Conservation (phyloP, 345 rosid species). For the Passiflora organensis region DNA sequence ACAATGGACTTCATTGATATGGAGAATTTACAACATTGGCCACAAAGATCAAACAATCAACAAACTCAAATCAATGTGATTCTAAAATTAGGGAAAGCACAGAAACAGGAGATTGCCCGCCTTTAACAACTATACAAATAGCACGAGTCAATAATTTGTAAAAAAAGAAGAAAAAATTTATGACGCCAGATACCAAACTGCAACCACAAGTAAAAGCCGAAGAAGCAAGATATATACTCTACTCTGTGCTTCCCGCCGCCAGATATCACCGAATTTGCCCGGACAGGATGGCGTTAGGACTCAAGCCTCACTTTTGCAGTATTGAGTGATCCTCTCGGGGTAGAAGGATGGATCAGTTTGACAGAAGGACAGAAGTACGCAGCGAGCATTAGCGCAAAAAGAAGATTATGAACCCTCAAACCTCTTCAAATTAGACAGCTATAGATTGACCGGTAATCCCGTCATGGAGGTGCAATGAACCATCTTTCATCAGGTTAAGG, state of each 20-base stretch:
- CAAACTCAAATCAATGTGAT: no score
- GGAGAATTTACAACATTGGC: no score
- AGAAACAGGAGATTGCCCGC: no score
- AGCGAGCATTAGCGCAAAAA: conserved; percentile 12
- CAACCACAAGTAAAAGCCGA: conserved; percentile 1
- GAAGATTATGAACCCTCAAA: conserved; percentile 1
- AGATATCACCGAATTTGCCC: conserved; percentile 3
- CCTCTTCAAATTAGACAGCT: conserved; percentile 37
- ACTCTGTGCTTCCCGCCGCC: conserved; percentile 17
- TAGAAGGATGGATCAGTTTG: no score
- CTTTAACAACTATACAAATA: conserved; percentile 19
- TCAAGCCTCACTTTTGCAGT: not conserved
- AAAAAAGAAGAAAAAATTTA: no score
- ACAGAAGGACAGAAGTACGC: conserved; percentile 15
- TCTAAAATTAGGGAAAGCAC: no score
- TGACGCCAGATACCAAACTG: conserved; percentile 9
- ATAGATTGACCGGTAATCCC: conserved; percentile 74
- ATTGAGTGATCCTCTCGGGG: no score
- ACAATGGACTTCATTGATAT: no score
- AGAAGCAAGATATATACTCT: not conserved
- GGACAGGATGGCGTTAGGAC: not conserved
- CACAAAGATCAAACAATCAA: no score
- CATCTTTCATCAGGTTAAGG: conserved; percentile 90
- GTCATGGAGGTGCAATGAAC: conserved; percentile 86
- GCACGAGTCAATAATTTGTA: no score